Evolutionary conservation across 306 rosid genomes (phyloP), one percentile per base, ranked within the genome.

Genomic region (Luffa aegyptiaca): DNA sequence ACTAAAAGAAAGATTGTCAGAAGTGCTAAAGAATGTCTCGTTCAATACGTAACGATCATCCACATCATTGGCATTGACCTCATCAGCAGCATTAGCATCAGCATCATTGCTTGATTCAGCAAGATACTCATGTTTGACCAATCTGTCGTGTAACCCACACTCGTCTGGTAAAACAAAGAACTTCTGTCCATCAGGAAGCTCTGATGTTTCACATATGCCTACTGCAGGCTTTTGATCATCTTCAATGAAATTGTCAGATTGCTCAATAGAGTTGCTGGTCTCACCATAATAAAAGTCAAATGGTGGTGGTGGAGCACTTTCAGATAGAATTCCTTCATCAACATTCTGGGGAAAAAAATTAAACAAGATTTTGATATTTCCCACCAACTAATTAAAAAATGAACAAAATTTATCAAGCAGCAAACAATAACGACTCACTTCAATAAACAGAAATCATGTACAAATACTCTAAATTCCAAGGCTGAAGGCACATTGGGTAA

Each of bases 251-350:
- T 51, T 84, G 79, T 72, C 86, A 63, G 85, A 83, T 75, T 84
- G 83, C 76, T 80, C 89, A 66, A 84, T 52, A 41, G 80, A 69
- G 86, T 81, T 88, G 84, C 97, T 92, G 9, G 89, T 81, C 84
- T 91, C 97, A 81, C 97, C 98, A 58, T 37, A 52, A 78, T 46
- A 85, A 51, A 84, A 90, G 82, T 81, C 83, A 6, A 16, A 16
- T 6, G 88, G 89, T 81, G 61, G 61, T 45, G 61, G 61, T 61
- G 64, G 85, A 59, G 81, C 85, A 79, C 42, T 56, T 58, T 79
- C 88, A 62, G 76, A 53, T n/a, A 79, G 82, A 70, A 51, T 73
- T 37, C 31, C 79, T 56, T 53, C 49, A n/a, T 83, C 86, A 33
- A 85, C 80, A 48, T 79, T 53, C 97, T 92, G 90, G 44, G 68